phyloP scores from a whole-genome alignment of 108 stramenopile genomes.

The Licmophora abbreviata region DNA sequence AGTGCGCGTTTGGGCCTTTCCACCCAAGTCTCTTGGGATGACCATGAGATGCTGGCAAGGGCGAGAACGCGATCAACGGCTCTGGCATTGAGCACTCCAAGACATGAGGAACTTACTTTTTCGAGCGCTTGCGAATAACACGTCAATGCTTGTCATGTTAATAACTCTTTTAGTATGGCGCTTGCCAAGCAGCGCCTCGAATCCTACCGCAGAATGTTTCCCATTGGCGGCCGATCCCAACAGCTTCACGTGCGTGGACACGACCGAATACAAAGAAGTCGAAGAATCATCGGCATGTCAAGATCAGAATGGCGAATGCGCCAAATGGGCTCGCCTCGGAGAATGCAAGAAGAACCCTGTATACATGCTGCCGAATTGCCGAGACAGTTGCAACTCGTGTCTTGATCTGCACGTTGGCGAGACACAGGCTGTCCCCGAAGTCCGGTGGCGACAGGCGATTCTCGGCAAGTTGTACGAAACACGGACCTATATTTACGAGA shows the following conservation, averaged over 20 bases:
- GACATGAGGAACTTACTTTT: too few relatives aligned
- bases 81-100: too few relatives aligned
- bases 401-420: constrained; percentile 12
- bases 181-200: not conserved
- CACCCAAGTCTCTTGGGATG: too few relatives aligned
- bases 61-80: too few relatives aligned
- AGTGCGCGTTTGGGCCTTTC: too few relatives aligned
- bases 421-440: constrained; percentile 8
- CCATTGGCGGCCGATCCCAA: not conserved
- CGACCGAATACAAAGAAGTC: too few relatives aligned
- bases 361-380: constrained; percentile 61
- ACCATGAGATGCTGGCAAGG: too few relatives aligned
- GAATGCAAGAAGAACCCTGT: constrained; percentile 50
- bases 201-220: not conserved
- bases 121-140: too few relatives aligned
- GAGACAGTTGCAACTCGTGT: constrained; percentile 38
- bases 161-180: not conserved
- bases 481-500: not conserved
- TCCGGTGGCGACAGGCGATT: constrained; percentile 8
- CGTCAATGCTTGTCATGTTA: too few relatives aligned
- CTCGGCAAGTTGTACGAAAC: not conserved
- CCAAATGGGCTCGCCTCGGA: constrained; percentile 28
- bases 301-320: constrained; percentile 20
- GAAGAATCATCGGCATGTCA: constrained; percentile 5
- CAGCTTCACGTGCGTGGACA: too few relatives aligned